Base-by-base conservation (phyloP, 352 stramenopile species). In the Globisporangium barbulae region DNA sequence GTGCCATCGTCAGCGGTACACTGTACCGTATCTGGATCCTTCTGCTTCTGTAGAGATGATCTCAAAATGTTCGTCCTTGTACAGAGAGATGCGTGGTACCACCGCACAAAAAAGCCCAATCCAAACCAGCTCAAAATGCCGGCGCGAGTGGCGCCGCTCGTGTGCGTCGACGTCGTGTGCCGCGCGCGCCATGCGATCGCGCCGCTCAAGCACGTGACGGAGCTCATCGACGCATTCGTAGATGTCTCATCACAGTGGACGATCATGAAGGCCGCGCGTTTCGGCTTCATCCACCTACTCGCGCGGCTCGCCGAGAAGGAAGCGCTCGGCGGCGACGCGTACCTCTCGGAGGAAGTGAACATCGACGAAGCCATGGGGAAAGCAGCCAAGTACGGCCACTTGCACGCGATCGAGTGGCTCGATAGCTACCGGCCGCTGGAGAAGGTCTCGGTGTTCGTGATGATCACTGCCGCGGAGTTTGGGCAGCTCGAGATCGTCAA, bases 221-320 rank as follows among this genome's bases (percentile, higher is more conserved):
- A 72, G 52, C 62, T 73, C 35, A 57, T 89, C 21, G 61, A 71
- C 10, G 56, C 45, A 10, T 89, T 68, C 41, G 48, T 74, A 22
- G 74, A 85, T 68, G 15, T 21, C 4, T 85, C 79, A 1, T 30
- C 45, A n/a, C 19, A 37, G 8, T 87, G 78, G 79, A 77, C 70
- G 19, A 31, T 89, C 53, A 68, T 71, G 22, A 67, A 60, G 13
- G 80, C 76, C 6, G 74, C 78, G 19, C 65, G 68, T 10, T 44
- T 63, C 9, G 74, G 73, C 21, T 74, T 74, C 35, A 63, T 89
- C 64, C 67, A 80, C 37, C 57, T 87, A 30, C 69, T 84, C 13
- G 56, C 61, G 31, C 60, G 67, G n/a, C 65, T 85, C 28, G 77
- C 73, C 8, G 48, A 56, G 9, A 70, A 71, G 10, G 56, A 68